Evolutionary conservation across 2,329 filamentous ascomycete species (phyloP), one percentile per base, ranked within the genome.

Genomic region (Pseudocercospora musae): DNA sequence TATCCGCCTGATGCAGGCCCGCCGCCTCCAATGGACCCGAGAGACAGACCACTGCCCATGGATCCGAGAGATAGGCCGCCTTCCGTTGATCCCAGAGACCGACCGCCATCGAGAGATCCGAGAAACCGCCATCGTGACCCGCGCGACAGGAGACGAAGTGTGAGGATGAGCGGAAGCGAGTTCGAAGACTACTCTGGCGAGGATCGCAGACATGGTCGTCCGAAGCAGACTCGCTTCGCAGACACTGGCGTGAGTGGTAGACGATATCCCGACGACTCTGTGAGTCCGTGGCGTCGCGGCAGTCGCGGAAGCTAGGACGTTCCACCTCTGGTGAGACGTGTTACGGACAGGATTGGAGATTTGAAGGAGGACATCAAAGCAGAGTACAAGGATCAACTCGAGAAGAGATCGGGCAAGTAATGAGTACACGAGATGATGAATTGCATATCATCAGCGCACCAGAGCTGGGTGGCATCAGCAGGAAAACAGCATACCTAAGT

Each of bases 191-290:
- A 46, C 55, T 63, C 59, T 40, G 62, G 59, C 21, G 62, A 63
- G 23, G 46, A 57, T 31, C 46, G 62, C 25, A 57, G 58, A 31
- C 58, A 63, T 25, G 57, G 52, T 29, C 46, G 62, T 8, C 48
- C 62, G 23, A 63, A 63, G 25, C 62, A 63, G 29, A 63, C 62
- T 23, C 62, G 62, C 11, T 63, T 63, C 40, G 54, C 62, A 9
- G 62, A 63, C 54, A 60, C 58, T 27, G 62, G 62, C 15, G 62
- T 63, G 1, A 63, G 58, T 49, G 62, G 62, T 9, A 60, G 62
- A 18, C 27, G 58, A 23, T 63, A 63, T 52, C 62, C 62, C 1
- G 62, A 63, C n/a, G 62, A 63, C n/a, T 54, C 52, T 54, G 52
- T 54, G 9, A 54, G 52, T 54, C 52, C 52, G 21, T 54, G 52